Evolutionary conservation across 2,329 filamentous ascomycete species (phyloP).

Genomic region (Thelonectria rubi): DNA sequence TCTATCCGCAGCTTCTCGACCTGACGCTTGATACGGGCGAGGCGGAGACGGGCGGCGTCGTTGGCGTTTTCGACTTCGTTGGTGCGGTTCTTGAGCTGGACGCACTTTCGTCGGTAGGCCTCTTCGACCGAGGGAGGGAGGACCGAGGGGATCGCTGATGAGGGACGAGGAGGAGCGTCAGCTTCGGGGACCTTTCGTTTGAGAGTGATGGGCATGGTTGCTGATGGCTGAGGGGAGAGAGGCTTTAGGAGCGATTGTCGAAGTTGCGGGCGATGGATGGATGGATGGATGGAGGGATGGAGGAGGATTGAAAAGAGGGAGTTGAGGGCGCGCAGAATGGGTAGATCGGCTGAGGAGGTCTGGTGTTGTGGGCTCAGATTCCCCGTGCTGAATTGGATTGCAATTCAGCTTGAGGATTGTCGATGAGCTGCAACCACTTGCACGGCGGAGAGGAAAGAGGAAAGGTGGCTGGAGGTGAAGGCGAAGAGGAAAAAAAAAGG

Average conservation of each 20-base stretch:
- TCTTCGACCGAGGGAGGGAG: conserved; percentile 92
- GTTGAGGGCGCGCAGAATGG: conserved; percentile 1
- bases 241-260: conserved; percentile 7
- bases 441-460: neutral
- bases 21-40: conserved; percentile 81
- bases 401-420: conserved; percentile 3
- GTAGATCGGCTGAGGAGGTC: conserved; percentile 10
- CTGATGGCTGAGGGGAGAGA: neutral
- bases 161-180: conserved; percentile 46
- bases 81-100: conserved; percentile 90
- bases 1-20: conserved; percentile 93
- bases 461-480: neutral
- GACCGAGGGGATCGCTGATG: conserved; percentile 63
- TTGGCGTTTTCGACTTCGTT: conserved; percentile 93
- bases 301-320: neutral
- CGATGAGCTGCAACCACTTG: neutral
- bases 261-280: neutral
- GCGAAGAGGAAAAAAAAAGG: neutral
- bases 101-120: conserved; percentile 95
- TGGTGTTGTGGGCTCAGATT: conserved; percentile 13
- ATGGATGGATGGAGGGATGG: conserved; percentile 10
- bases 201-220: conserved; percentile 45
- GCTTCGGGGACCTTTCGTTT: conserved; percentile 50
- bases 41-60: conserved; percentile 81
- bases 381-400: conserved; percentile 11